Evolutionary conservation across 768 basidiomycete genomes (phyloP), one percentile per base, ranked within the genome.

Genomic region (Glaciozyma martinii): DNA sequence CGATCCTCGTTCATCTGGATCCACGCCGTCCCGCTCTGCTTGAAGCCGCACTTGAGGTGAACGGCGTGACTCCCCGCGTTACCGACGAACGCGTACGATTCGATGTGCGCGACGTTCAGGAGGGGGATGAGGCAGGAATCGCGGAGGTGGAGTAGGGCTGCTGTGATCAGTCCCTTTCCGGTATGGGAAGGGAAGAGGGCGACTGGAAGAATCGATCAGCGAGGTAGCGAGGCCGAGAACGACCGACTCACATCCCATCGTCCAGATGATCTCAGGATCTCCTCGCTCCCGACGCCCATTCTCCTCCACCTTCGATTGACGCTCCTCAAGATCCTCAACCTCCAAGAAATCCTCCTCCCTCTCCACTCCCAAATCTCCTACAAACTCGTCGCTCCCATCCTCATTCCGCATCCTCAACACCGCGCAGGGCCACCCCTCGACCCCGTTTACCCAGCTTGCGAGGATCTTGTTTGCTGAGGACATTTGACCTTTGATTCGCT

Each of bases 41-140:
- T 21, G 55, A 56, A 56, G 8, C 55, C 55, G 23, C 33, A 23
- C 33, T 56, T 58, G 1, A 25, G 25, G 29, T 58, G 56, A 18
- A 58, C 42, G 3, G 12, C 15, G 1, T 27, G 25, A 15, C 43
- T 58, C 13, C 56, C 56, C 8, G 18, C 25, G 23, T 58, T 58
- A 15, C 56, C 56, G 27, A 57, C 56, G 42, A 58, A 58, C 15
- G 56, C 56, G 42, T 30, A 58, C 25, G 56, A 58, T 8, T 27
- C n/a, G 42, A 58, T 58, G 25, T 40, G 27, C 6, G 19, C 42
- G 15, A 58, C 56, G 43, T 58, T 44, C 27, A 58, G 56, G 49
- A 50, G 12, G 10, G 56, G 56, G n/a, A 58, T 21, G 18, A 58
- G 40, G 42, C 27, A 58, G 56, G 42, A 12, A 10, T 43, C 16